A percentile compares a stretch with the other conserved stretches of the same genome.
phyloP scores from a whole-genome alignment of 495 filamentous ascomycete genomes.

The Cercophora newfieldiana region DNA sequence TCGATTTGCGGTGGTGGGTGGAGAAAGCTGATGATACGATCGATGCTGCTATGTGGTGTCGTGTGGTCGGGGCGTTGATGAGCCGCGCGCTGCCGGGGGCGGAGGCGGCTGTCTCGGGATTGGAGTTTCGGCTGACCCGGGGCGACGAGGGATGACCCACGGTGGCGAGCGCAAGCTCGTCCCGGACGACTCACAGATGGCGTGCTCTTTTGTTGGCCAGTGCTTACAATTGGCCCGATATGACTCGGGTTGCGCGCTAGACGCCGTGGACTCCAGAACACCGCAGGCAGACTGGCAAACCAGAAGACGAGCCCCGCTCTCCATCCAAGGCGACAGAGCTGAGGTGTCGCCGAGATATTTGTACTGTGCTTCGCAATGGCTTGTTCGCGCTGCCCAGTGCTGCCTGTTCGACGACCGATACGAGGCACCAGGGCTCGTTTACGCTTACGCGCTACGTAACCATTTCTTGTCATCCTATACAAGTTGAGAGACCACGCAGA shows the following conservation, averaged over 20 bases:
- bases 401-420: not conserved
- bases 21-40: not conserved
- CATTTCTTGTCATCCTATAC: too few relatives aligned
- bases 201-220: not conserved
- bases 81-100: not conserved
- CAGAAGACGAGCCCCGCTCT: not conserved
- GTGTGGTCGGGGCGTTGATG: not conserved
- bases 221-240: not conserved
- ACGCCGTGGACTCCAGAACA: too few relatives aligned
- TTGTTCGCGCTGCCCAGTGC: not conserved
- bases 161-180: not conserved
- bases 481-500: too few relatives aligned
- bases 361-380: not conserved
- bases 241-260: not conserved
- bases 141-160: not conserved
- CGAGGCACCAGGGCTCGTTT: not conserved
- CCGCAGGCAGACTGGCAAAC: not conserved
- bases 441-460: too few relatives aligned
- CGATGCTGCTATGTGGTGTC: not conserved
- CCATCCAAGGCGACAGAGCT: not conserved
- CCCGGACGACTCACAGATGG: not conserved
- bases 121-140: not conserved
- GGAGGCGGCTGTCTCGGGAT: not conserved
- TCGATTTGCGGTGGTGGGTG: not conserved
- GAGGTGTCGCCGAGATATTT: not conserved